These are phyloP conservation scores for Parafenestella ontariensis DNA, from an alignment of 2,329 filamentous ascomycete genomes.

Conservation along the genomic window DNA sequence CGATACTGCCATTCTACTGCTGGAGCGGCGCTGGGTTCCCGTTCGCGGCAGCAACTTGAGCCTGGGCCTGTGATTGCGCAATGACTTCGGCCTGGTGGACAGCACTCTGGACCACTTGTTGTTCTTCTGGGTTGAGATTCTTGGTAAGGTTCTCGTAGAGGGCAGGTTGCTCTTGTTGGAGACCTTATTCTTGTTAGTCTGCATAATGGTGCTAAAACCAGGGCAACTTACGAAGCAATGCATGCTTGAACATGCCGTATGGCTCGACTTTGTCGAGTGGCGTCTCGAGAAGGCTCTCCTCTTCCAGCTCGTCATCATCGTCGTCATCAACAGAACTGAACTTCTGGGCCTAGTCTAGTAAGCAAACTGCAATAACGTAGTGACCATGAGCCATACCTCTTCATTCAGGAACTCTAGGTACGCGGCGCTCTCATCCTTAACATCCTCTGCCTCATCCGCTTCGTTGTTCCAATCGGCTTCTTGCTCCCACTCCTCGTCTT, in stretches of 20 bases:
- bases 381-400: slow-evolving; percentile 64
- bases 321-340: slow-evolving; percentile 74
- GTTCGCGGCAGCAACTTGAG: slow-evolving; percentile 30
- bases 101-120: slow-evolving; percentile 78
- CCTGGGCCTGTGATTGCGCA: slow-evolving; percentile 34
- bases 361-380: slow-evolving; percentile 21
- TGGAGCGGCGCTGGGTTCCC: slow-evolving; percentile 26
- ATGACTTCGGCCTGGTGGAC: slow-evolving; percentile 73
- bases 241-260: slow-evolving; percentile 85
- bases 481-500: slow-evolving; percentile 81
- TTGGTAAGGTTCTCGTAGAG: slow-evolving; percentile 83
- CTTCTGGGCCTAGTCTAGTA: slow-evolving; percentile 72
- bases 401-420: slow-evolving; percentile 97
- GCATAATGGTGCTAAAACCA: not conserved
- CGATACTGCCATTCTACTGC: slow-evolving; percentile 21
- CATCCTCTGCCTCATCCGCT: slow-evolving; percentile 69
- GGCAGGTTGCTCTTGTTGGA: slow-evolving; percentile 90
- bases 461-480: slow-evolving; percentile 74
- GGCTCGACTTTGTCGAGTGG: slow-evolving; percentile 95
- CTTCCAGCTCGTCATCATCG: slow-evolving; percentile 89
- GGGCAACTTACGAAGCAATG: slow-evolving; percentile 75
- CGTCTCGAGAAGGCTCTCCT: slow-evolving; percentile 90
- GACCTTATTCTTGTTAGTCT: slow-evolving; percentile 62
- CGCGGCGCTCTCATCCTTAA: slow-evolving; percentile 88
- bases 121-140: slow-evolving; percentile 80